Evolutionary conservation across 192 early-diverging fungal species (phyloP), one percentile per base, ranked within the genome.

Genomic region (Chytriomyces hyalinus): DNA sequence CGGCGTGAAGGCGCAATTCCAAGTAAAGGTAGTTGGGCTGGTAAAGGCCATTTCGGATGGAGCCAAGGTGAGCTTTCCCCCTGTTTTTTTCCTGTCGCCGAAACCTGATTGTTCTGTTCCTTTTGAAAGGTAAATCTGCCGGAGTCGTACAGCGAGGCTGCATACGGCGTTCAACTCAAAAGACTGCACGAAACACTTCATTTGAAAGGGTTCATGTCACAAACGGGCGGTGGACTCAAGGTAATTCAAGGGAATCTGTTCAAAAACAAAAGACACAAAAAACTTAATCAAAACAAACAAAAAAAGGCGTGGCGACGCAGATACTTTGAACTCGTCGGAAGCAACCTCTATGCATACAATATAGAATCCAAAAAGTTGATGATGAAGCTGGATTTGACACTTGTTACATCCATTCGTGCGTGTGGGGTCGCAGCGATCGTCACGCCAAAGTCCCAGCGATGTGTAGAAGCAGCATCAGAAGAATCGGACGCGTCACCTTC

Each of bases 141-240:
- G 2, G 73, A 75, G 10, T 49, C 61, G 6, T 75, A 65, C 49
- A 66, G 64, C 47, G 73, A 66, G 43, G 73, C 73, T 15, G 60
- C 61, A 46, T 50, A 64, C 36, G 73, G 62, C 6, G 36, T 75
- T 64, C 47, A 75, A 26, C 8, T 65, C 24, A 75, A 75, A n/a
- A 0, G 6, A 15, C 20, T 66, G 48, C 73, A 75, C 49, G 63
- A 75, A 24, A 26, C 73, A 15, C 51, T 75, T 15, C 22, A 50
- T 17, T 6, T 75, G 64, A 51, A 44, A 24, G 73, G 73, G 8
- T 51, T 45, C 60, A 9, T 75, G 48, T 65, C 63, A 36, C 73
- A 75, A 22, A 75, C 66, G n/a, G 73, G 73, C 8, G 73, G 73
- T 11, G 73, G 63, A 22, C 20, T 65, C 8, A 65, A 22, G n/a